Evolutionary conservation across 108 stramenopile species (phyloP), one percentile per base, ranked within the genome.

Genomic region (Fragilaria crotonensis): DNA sequence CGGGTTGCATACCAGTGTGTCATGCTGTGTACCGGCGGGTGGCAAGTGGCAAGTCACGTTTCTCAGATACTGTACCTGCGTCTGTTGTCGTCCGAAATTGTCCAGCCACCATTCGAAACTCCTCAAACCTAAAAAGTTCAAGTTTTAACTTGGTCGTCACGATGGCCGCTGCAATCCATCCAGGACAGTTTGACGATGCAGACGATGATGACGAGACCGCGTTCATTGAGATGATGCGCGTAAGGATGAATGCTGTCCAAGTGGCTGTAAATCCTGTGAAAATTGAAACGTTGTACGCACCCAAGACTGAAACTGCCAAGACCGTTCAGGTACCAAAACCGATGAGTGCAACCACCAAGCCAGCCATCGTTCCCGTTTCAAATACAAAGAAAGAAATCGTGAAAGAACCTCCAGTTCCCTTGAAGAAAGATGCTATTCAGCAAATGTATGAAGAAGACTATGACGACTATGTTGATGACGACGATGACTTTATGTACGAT

Each of bases 101-200:
- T n/a, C n/a, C n/a, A n/a, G n/a, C n/a, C n/a, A n/a, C n/a, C n/a
- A n/a, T n/a, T n/a, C n/a, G n/a, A n/a, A n/a, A n/a, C n/a, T n/a
- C n/a, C n/a, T n/a, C n/a, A n/a, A n/a, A n/a, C n/a, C n/a, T n/a
- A n/a, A n/a, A n/a, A n/a, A n/a, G n/a, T n/a, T n/a, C n/a, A n/a
- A n/a, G n/a, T n/a, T n/a, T n/a, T n/a, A n/a, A n/a, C n/a, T n/a
- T n/a, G n/a, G n/a, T n/a, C n/a, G n/a, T n/a, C n/a, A 57, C 59
- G 11, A 48, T 25, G 59, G 45, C 59, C 5, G 5, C 25, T 47
- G 47, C 60, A 26, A 59, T 51, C 14, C 49, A 71, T 59, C 44
- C 60, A 11, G 76, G 80, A 23, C 80, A 78, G 52, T 81, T 81
- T 45, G 80, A 81, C 23, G 76, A 81, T 51, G 69, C 80, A 56